Evolutionary conservation across 2,329 filamentous ascomycete species (phyloP).

Genomic region (Fusarium sp.): DNA sequence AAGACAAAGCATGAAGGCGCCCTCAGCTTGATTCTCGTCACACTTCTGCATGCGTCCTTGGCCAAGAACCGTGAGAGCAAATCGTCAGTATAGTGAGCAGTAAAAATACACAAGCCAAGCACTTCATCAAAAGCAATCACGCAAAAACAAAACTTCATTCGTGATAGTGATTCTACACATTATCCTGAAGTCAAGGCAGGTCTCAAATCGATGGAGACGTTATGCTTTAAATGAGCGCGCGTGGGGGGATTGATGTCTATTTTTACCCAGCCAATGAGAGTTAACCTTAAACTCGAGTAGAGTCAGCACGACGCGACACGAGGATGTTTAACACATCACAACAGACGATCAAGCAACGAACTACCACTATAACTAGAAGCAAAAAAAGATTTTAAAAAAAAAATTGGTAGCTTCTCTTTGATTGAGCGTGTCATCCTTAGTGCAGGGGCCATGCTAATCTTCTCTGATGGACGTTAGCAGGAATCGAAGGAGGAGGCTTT

Average conservation of each 20-base stretch:
- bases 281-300: accelerated
- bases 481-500: accelerated
- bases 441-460: conserved; percentile 86
- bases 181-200: background rate
- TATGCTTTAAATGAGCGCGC: background rate
- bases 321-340: background rate
- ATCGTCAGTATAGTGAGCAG: accelerated
- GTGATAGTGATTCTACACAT: background rate
- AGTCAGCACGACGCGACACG: background rate
- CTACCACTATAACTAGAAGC: background rate
- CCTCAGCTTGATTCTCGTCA: background rate
- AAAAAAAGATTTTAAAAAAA: background rate
- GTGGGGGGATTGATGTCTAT: no score
- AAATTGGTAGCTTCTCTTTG: conserved; percentile 27
- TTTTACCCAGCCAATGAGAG: background rate
- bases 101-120: background rate
- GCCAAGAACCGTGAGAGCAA: accelerated
- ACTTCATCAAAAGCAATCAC: background rate
- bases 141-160: background rate
- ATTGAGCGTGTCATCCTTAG: conserved; percentile 76
- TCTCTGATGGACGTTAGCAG: conserved; percentile 45
- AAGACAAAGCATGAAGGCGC: background rate
- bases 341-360: background rate
- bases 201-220: background rate
- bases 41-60: background rate